Conservation (phyloP, 2,329 filamentous ascomycete genomes). For the Xylaria sp. region DNA sequence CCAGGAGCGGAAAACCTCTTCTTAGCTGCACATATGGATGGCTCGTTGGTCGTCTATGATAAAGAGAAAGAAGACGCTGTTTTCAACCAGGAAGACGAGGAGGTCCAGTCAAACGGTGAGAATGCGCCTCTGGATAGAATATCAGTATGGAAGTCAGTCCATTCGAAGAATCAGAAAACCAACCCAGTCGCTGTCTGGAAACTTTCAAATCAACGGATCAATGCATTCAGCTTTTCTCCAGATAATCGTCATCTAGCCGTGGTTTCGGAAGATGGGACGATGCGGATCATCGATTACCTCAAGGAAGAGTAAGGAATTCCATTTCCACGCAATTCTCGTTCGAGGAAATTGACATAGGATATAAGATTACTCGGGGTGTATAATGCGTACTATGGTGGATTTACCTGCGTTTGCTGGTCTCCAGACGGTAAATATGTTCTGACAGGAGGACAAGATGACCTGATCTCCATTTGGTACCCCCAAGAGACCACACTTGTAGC, state of each 20-base stretch:
- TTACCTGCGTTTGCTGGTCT: conserved; percentile 96
- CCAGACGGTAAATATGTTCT: conserved; percentile 96
- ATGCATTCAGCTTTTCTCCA: conserved; percentile 91
- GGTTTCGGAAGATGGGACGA: conserved; percentile 88
- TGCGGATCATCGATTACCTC: conserved; percentile 91
- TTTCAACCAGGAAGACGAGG: conserved; percentile 37
- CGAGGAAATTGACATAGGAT: conserved; percentile 24
- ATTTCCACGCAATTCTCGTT: conserved; percentile 3
- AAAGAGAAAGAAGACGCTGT: conserved; percentile 83
- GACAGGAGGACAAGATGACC: conserved; percentile 94
- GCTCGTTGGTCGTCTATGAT: conserved; percentile 91
- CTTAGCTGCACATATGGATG: conserved; percentile 91
- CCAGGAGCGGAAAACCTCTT: conserved; percentile 95
- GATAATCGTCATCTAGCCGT: conserved; percentile 88
- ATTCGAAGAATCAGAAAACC: conserved; percentile 90
- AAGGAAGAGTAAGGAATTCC: conserved; percentile 77
- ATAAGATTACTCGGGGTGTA: conserved; percentile 81
- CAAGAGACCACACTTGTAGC: conserved; percentile 86
- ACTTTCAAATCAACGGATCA: conserved; percentile 88
- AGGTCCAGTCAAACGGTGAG: conserved; percentile 45
- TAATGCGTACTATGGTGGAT: conserved; percentile 90
- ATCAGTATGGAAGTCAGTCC: conserved; percentile 87
- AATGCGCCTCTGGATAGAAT: conserved; percentile 62
- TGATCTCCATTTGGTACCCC: conserved; percentile 95
- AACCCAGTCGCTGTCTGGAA: conserved; percentile 96